A percentile compares a stretch with the other conserved stretches of the same genome.
Conservation (phyloP, 2,329 filamentous ascomycete species). For the Fusarium tupiense region DNA sequence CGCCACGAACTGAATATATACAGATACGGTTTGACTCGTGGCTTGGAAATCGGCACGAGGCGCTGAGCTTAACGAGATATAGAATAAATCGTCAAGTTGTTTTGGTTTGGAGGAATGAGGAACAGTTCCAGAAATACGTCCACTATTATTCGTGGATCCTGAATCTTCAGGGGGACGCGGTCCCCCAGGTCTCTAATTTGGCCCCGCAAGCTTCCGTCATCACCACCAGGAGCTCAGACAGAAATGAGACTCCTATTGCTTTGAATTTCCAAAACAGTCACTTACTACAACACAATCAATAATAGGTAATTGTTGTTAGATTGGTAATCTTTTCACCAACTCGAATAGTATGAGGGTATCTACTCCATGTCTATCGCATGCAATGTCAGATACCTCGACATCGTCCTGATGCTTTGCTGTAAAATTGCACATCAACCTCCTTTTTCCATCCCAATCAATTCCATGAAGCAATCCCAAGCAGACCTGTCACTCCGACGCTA, state of each 20-base stretch:
- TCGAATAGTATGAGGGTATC: constrained; percentile 22
- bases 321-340: constrained; percentile 8
- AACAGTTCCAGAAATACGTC: constrained; percentile 24
- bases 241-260: constrained; percentile 18
- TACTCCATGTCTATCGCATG: constrained; percentile 27
- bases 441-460: constrained; percentile 28
- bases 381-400: constrained; percentile 21
- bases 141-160: constrained; percentile 25
- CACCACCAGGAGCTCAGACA: constrained; percentile 6
- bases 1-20: constrained; percentile 4
- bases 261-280: neutral
- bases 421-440: constrained; percentile 26
- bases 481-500: constrained; percentile 42
- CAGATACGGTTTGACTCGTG: neutral
- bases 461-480: constrained; percentile 36
- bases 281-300: neutral
- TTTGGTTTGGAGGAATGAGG: constrained; percentile 27
- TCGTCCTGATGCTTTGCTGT: constrained; percentile 6
- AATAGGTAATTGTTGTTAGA: neutral
- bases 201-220: constrained; percentile 40
- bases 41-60: neutral
- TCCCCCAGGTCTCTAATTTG: constrained; percentile 30
- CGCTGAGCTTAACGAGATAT: neutral
- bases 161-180: constrained; percentile 34
- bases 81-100: constrained; percentile 14